Conservation (phyloP, 768 basidiomycete genomes). For the Leccinum barrowsii region DNA sequence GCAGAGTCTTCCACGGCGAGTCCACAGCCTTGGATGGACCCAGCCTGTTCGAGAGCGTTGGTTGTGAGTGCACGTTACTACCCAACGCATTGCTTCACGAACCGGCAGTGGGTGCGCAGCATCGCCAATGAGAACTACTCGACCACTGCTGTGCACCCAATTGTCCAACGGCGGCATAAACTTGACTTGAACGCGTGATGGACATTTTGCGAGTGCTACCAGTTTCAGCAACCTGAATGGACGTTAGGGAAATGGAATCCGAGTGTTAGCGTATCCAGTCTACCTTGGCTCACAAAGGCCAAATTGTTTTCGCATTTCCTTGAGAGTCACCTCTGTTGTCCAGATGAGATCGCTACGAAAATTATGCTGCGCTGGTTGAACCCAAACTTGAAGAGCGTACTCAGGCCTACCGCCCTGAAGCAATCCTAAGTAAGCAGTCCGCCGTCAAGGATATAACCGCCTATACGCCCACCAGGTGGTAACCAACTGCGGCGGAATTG, state of each 20-base stretch:
- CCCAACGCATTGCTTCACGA: constrained; percentile 16
- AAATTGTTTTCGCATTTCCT: constrained; percentile 30
- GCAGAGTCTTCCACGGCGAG: constrained; percentile 62
- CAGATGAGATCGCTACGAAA: constrained; percentile 30
- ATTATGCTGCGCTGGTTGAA: constrained; percentile 24
- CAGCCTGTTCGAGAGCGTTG: constrained; percentile 39
- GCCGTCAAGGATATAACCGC: neutral
- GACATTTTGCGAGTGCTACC: constrained; percentile 32
- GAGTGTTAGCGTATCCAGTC: neutral
- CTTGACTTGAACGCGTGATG: constrained; percentile 37
- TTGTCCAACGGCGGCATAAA: constrained; percentile 41
- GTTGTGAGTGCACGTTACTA: neutral
- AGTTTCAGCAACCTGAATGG: constrained; percentile 36
- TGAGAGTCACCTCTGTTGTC: constrained; percentile 32
- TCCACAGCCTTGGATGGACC: constrained; percentile 47
- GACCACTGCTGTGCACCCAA: constrained; percentile 46
- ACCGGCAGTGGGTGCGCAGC: constrained; percentile 58
- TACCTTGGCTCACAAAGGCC: constrained; percentile 38
- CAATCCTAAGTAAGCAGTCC: neutral
- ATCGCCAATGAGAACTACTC: constrained; percentile 54
- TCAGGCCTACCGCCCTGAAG: constrained; percentile 39
- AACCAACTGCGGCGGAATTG: constrained; percentile 20
- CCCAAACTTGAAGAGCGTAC: constrained; percentile 28
- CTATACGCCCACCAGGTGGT: constrained; percentile 18
- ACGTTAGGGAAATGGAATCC: neutral